These are phyloP conservation scores for Acanthochlamys bracteata DNA, from an alignment of 106 monocot species.

Conservation along the genomic window DNA sequence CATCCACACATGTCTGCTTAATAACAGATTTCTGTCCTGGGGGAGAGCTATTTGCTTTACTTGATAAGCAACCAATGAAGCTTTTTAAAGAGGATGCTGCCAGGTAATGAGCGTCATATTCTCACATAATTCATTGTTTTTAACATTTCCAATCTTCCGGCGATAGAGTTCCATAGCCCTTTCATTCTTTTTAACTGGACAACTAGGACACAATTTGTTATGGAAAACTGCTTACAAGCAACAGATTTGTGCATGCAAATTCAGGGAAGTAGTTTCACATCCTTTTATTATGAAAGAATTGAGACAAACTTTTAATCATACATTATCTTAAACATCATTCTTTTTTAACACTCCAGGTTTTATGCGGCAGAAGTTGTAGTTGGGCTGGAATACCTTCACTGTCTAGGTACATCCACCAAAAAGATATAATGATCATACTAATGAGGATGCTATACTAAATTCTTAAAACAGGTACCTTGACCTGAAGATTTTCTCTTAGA, in stretches of 20 bases:
- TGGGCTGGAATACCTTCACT: constrained; percentile 93
- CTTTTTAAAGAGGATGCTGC: constrained; percentile 82
- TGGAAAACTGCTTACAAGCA: too few relatives aligned
- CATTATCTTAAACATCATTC: neutral
- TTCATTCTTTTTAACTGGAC: neutral
- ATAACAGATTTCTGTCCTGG: constrained; percentile 96
- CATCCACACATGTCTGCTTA: constrained; percentile 81
- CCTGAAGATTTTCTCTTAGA: neutral
- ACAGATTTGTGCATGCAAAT: too few relatives aligned
- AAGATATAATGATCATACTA: neutral
- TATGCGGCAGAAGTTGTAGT: constrained; percentile 92
- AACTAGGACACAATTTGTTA: neutral
- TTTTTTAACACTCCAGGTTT: constrained; percentile 48
- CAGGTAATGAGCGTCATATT: constrained; percentile 34
- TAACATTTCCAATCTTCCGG: neutral
- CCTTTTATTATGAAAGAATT: too few relatives aligned
- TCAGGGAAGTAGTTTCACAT: too few relatives aligned
- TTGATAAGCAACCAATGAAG: constrained; percentile 96
- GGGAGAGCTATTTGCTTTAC: constrained; percentile 87
- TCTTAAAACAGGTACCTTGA: too few relatives aligned
- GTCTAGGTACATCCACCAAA: constrained; percentile 52
- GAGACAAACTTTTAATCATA: too few relatives aligned
- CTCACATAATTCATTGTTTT: neutral
- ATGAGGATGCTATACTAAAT: neutral
- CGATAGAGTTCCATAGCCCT: neutral